phyloP scores from a whole-genome alignment of 371 early-diverging fungal genomes.

The Circinella minor region DNA sequence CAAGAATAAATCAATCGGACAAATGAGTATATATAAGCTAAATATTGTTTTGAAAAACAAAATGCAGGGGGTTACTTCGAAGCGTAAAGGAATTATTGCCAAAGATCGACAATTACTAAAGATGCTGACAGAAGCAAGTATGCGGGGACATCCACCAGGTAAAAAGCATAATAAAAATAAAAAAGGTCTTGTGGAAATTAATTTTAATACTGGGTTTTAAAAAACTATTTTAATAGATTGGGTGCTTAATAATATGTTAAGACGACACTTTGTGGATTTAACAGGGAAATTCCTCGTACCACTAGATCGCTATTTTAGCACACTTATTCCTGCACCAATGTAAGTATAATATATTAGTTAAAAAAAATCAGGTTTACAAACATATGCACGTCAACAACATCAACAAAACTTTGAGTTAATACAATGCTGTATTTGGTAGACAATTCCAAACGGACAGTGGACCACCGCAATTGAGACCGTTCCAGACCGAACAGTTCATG shows the following conservation, averaged over 20 bases:
- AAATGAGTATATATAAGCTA: no score
- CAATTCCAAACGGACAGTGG: conserved; percentile 22
- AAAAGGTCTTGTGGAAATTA: background rate
- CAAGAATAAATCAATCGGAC: no score
- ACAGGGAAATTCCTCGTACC: conserved; percentile 94
- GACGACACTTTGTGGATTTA: conserved; percentile 91
- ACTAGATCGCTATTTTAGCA: conserved; percentile 91
- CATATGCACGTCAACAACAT: background rate
- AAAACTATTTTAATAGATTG: conserved; percentile 44
- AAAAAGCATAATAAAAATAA: conserved; percentile 13
- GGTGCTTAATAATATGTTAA: conserved; percentile 85
- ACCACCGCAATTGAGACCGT: conserved; percentile 51
- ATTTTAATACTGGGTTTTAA: conserved; percentile 11
- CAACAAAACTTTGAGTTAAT: background rate
- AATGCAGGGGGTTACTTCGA: conserved; percentile 67
- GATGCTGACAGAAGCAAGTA: conserved; percentile 69
- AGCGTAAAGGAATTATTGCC: conserved; percentile 79
- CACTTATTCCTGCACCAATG: conserved; percentile 73
- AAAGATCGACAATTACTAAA: conserved; percentile 79
- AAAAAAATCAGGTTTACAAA: background rate
- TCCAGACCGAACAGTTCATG: conserved; percentile 58
- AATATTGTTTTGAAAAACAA: no score
- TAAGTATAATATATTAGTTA: conserved; percentile 29
- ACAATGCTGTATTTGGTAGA: background rate
- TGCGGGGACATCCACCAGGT: conserved; percentile 69